Base-by-base conservation (phyloP, 352 stramenopile genomes). In the Globisporangium mamillatum region DNA sequence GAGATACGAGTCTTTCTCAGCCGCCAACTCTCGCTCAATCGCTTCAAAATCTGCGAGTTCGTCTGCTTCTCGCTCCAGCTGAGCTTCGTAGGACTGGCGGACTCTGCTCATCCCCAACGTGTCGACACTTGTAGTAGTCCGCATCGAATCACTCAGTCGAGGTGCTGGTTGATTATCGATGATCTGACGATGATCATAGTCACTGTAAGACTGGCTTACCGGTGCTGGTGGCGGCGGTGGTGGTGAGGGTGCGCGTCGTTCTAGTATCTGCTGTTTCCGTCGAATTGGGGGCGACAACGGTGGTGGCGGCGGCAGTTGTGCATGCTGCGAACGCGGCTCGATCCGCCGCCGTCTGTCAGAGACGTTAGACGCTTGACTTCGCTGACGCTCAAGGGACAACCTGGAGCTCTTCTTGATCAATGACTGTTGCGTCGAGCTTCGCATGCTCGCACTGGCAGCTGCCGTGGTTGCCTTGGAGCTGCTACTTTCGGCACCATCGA, bases 21-120 rank as follows among this genome's bases (percentile, higher is more conserved):
- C 77, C 0, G 78, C 86, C 36, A 94, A 61, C 64, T 91, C 78
- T 18, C 74, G 73, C 62, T 94, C 86, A 34, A 94, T 81, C 6
- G 82, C 83, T 72, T 94, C 86, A 71, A 94, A 93, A 53, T 89
- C 83, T 0, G 86, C 86, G 46, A 94, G 76, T n/a, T 92, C 86
- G 46, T 90, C 74, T 1, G 86, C 86, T 64, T 94, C 84, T 50
- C 75, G 76, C 41, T 88, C 72, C 27, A 78, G 67, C 27, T 80
- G 81, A 6, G 72, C 79, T 61, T 91, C 84, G 46, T 78, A 92
- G 14, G 82, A 89, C 29, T 80, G 74, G 3, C 80, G 71, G 32
- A 91, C 75, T 7, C 66, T 60, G 55, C 70, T 82, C 77, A 92
- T 88, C 8, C 75, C 77, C 32, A 92, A 72, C 4, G 79, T 80